Base-by-base conservation (phyloP, 2,329 filamentous ascomycete genomes). In the Chaetothyriales sp. region DNA sequence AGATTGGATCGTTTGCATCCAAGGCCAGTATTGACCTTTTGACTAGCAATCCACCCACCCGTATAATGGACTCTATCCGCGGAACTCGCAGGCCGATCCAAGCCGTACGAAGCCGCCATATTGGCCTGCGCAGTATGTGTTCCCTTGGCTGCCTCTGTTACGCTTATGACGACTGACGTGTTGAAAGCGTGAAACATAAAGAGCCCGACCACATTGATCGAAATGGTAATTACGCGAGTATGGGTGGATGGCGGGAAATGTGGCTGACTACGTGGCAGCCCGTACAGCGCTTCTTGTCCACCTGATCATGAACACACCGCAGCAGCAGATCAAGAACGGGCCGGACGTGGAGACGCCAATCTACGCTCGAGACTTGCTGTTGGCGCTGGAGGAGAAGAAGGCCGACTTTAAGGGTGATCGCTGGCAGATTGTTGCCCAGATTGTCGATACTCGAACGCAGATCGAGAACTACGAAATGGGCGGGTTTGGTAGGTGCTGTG, bases 151-250 rank as follows among this genome's bases (percentile, higher is more conserved):
- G 45, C n/a, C 29, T 9, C n/a, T 72, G 66, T 66, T 72, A 69
- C 69, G 68, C 69, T n/a, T 54, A 62, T 37, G 66, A 65, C 53
- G 69, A 18, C 20, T 47, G 46, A 47, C 20, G 13, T 47, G 19
- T n/a, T 28, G 6, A 8, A 20, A 47, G 46, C 18, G 46, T 73
- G 43, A 67, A 67, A 43, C 73, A 75, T 62, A 70, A 66, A 59
- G 73, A 75, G 59, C 72, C 73, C 2, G 72, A 74, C 50, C 73
- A 75, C 59, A 58, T 73, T 18, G 64, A 66, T 48, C 73, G 72
- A 62, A 66, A 69, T 43, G 67, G 72, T 74, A 65, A n/a, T n/a
- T n/a, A n/a, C 57, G 70, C 60, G 13, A 37, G 6, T 46, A n/a
- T 29, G 9, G 7, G 19, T 25, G n/a, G 2, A 40, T 28, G 25